Conservation (phyloP, 306 rosid species). For the Rosa chinensis region DNA sequence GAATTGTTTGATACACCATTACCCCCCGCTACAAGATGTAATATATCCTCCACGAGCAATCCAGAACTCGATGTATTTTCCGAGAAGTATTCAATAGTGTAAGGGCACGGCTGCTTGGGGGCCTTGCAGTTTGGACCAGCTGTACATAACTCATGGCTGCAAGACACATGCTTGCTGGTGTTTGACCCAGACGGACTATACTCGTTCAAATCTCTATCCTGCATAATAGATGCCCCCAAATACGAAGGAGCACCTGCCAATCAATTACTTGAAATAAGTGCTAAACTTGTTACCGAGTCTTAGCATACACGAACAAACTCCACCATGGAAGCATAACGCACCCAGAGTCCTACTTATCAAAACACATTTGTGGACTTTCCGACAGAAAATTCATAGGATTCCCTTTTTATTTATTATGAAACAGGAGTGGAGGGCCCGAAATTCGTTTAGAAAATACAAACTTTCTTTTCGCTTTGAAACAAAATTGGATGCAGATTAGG, state of each 20-base stretch:
- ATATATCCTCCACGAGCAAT: conserved; percentile 78
- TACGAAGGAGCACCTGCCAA: conserved; percentile 99
- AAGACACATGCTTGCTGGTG: conserved; percentile 73
- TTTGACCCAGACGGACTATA: conserved; percentile 74
- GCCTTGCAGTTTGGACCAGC: conserved; percentile 60
- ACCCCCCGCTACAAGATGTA: conserved; percentile 68
- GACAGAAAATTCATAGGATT: conserved; percentile 1
- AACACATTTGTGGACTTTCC: too few species aligned
- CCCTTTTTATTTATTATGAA: neutral
- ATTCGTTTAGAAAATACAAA: neutral
- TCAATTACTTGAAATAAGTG: conserved; percentile 91
- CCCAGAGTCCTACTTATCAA: too few species aligned
- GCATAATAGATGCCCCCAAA: conserved; percentile 98
- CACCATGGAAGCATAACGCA: neutral
- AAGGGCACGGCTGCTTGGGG: conserved; percentile 75
- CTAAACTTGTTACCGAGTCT: conserved; percentile 64
- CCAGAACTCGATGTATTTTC: conserved; percentile 93
- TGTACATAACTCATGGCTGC: conserved; percentile 79
- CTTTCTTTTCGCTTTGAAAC: neutral
- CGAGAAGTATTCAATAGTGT: conserved; percentile 51
- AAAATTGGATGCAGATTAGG: neutral
- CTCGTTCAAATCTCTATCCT: conserved; percentile 94
- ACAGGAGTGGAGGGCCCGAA: neutral
- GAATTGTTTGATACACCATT: conserved; percentile 44
- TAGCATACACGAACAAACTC: conserved; percentile 37